Evolutionary conservation across 495 filamentous ascomycete species (phyloP), one percentile per base, ranked within the genome.

Genomic region (Baudoinia panamericana): DNA sequence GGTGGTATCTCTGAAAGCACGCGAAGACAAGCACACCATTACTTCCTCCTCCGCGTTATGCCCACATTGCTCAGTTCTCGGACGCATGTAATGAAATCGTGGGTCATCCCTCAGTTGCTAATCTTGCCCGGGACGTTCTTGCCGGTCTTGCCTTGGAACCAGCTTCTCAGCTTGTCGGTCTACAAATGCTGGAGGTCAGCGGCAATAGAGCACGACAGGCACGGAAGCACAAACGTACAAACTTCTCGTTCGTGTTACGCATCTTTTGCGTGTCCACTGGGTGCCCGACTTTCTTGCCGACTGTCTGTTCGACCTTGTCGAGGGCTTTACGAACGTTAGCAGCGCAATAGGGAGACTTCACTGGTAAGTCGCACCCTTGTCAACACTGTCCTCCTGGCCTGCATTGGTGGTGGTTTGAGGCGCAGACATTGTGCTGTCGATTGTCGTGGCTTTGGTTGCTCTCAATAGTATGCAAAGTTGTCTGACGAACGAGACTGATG

Each of bases 121-220:
- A 41, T 8, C 23, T 46, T 46, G 7, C 23, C 39, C 8, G 48
- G 48, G 15, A 48, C 38, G 6, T 52, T 33, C 48, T 47, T 52
- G 24, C 48, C 48, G 11, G 44, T 52, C 28, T 11, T 2, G 26
- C 48, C 43, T 44, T 48, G 38, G 26, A 52, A 38, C 21, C 42
- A 11, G 20, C 23, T 19, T 1, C 44, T 38, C 4, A 36, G 16
- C 37, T 52, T 48, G 37, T 47, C 48, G 4, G 48, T 51, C n/a
- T n/a, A n/a, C n/a, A n/a, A n/a, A n/a, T n/a, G n/a, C n/a, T n/a
- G n/a, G n/a, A n/a, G n/a, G n/a, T n/a, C n/a, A n/a, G n/a, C n/a
- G n/a, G n/a, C n/a, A n/a, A n/a, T n/a, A n/a, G n/a, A n/a, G n/a
- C n/a, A n/a, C n/a, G n/a, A n/a, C n/a, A n/a, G n/a, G n/a, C n/a